These are phyloP conservation scores for Pyrus hybrid DNA, from an alignment of 331 rosid species.

Conservation along the genomic window DNA sequence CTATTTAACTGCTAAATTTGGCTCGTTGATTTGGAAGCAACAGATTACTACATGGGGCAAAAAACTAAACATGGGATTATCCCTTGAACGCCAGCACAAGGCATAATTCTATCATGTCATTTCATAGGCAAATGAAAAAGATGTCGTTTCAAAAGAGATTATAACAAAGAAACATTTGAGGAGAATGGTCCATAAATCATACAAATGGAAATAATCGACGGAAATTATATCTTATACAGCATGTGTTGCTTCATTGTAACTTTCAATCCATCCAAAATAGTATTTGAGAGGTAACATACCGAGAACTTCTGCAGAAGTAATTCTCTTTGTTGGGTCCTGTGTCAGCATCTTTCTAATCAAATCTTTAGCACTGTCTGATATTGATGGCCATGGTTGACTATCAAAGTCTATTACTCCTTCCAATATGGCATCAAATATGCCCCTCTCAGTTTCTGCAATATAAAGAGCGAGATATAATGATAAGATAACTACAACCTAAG, in stretches of 20 bases:
- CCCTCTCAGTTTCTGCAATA: constrained; percentile 76
- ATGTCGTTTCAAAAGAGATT: not conserved
- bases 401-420: constrained; percentile 74
- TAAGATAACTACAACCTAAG: not conserved
- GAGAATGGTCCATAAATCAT: not conserved
- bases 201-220: not conserved
- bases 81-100: not conserved
- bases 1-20: not conserved
- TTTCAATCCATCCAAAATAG: not conserved
- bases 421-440: constrained; percentile 68
- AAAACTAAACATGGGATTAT: too few relatives aligned
- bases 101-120: not conserved
- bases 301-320: constrained; percentile 81
- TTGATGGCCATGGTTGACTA: constrained; percentile 91
- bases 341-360: constrained; percentile 77
- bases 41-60: too few relatives aligned
- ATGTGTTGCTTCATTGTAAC: not conserved
- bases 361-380: constrained; percentile 78
- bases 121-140: not conserved
- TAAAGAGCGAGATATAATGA: not conserved
- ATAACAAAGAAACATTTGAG: not conserved
- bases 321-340: constrained; percentile 75
- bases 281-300: constrained; percentile 40
- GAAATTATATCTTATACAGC: not conserved
- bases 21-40: too few relatives aligned